Percentiles rank a stretch among this genome's conserved stretches.
Conservation (phyloP, 805 yeast genomes). For the Lipomyces sp. region DNA sequence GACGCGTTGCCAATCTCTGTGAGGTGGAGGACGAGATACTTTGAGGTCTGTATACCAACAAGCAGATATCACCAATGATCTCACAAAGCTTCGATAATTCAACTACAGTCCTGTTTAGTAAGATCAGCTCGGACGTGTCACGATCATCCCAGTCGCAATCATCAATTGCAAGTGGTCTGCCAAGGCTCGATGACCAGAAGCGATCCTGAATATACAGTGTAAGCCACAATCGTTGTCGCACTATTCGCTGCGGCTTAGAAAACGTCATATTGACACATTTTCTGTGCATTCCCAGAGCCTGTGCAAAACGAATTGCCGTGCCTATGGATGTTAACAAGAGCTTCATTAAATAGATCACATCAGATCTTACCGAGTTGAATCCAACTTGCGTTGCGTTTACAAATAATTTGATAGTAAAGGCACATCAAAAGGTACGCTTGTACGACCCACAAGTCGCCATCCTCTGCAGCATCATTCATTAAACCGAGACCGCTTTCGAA, state of each 20-base stretch:
- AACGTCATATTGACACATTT: conserved; percentile 43
- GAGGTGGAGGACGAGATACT: conserved; percentile 38
- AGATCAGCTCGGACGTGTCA: conserved; percentile 31
- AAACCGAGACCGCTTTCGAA: conserved; percentile 48
- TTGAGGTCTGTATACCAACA: conserved; percentile 38
- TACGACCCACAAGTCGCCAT: conserved; percentile 51
- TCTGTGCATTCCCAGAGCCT: conserved; percentile 50
- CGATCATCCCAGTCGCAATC: conserved; percentile 40
- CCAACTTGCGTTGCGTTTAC: conserved; percentile 52
- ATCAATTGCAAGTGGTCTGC: conserved; percentile 38
- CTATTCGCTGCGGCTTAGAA: conserved; percentile 35
- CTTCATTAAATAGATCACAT: not conserved
- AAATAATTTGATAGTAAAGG: conserved; percentile 50
- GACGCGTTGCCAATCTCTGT: conserved; percentile 35
- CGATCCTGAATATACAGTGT: conserved; percentile 39
- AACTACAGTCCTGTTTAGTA: conserved; percentile 34
- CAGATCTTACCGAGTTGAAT: conserved; percentile 47
- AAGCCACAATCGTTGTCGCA: conserved; percentile 38
- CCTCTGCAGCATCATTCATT: conserved; percentile 47
- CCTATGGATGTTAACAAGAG: conserved; percentile 11
- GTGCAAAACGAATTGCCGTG: conserved; percentile 53
- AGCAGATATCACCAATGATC: conserved; percentile 39
- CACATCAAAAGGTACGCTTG: conserved; percentile 50
- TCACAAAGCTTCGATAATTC: conserved; percentile 36
- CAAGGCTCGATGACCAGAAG: conserved; percentile 36